Percentiles rank a stretch among this genome's conserved stretches.
Conservation (phyloP, 805 yeast genomes). For the Yarrowia bubula region DNA sequence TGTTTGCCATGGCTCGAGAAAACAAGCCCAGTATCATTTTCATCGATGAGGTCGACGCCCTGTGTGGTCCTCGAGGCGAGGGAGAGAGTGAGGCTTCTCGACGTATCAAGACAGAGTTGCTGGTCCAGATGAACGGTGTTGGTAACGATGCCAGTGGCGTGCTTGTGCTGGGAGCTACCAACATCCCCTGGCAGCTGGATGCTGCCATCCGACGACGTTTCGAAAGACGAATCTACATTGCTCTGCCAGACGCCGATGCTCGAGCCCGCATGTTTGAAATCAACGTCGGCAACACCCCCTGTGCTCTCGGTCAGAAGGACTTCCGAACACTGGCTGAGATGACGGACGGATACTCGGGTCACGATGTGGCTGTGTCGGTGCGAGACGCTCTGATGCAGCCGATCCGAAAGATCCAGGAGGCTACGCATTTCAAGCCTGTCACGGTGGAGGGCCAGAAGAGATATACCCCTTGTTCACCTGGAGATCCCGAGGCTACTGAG, state of each 20-base stretch:
- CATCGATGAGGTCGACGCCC: slow-evolving; percentile 96
- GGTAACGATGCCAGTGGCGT: slow-evolving; percentile 94
- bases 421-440: slow-evolving; percentile 80
- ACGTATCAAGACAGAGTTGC: slow-evolving; percentile 90
- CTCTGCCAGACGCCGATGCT: slow-evolving; percentile 92
- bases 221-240: slow-evolving; percentile 90
- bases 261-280: slow-evolving; percentile 91
- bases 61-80: slow-evolving; percentile 97
- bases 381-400: slow-evolving; percentile 99
- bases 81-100: slow-evolving; percentile 96
- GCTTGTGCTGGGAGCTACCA: slow-evolving; percentile 92
- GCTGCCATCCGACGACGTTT: slow-evolving; percentile 96
- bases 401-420: slow-evolving; percentile 88
- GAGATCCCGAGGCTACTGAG: slow-evolving; percentile 81
- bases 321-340: slow-evolving; percentile 76
- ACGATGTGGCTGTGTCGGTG: slow-evolving; percentile 94
- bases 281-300: slow-evolving; percentile 87
- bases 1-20: slow-evolving; percentile 94
- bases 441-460: slow-evolving; percentile 41
- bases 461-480: slow-evolving; percentile 94
- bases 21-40: slow-evolving; percentile 93
- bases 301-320: slow-evolving; percentile 70
- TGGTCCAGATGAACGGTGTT: slow-evolving; percentile 98
- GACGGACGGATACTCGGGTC: slow-evolving; percentile 98
- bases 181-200: slow-evolving; percentile 98